A percentile compares a stretch with the other conserved stretches of the same genome.
Conservation (phyloP, 2,329 filamentous ascomycete genomes). For the Fusarium xylarioides region DNA sequence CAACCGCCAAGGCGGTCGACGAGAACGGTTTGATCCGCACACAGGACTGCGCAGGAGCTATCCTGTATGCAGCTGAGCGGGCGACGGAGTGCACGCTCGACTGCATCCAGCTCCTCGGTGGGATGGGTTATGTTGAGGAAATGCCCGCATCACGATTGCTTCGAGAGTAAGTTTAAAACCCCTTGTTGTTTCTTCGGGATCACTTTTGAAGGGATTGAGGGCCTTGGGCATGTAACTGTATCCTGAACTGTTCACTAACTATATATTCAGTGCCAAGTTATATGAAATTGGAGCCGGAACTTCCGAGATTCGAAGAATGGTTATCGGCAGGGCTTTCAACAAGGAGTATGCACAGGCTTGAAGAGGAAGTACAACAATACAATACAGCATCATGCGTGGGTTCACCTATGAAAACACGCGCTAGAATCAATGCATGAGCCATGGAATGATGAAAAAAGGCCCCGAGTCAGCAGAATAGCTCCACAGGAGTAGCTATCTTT, state of each 20-base stretch:
- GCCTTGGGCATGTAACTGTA: neutral
- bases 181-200: neutral
- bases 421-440: neutral
- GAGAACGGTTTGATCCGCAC: conserved; percentile 78
- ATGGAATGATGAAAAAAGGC: neutral
- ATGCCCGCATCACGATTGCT: conserved; percentile 88
- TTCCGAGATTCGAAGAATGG: conserved; percentile 91
- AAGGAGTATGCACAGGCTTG: conserved; percentile 72
- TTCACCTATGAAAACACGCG: neutral
- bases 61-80: conserved; percentile 90
- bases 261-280: conserved; percentile 66
- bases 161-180: conserved; percentile 63
- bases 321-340: conserved; percentile 92
- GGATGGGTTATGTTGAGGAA: conserved; percentile 96
- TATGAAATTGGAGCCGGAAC: conserved; percentile 99
- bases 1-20: conserved; percentile 81
- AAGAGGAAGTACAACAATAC: neutral
- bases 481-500: conserved; percentile 12
- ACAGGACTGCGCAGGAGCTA: conserved; percentile 93
- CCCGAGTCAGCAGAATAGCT: neutral
- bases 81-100: conserved; percentile 89
- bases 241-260: conserved; percentile 41
- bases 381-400: neutral
- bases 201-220: neutral
- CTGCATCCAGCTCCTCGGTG: conserved; percentile 90